Conservation (phyloP, 2,329 filamentous ascomycete genomes). For the Fusarium duplospermum region DNA sequence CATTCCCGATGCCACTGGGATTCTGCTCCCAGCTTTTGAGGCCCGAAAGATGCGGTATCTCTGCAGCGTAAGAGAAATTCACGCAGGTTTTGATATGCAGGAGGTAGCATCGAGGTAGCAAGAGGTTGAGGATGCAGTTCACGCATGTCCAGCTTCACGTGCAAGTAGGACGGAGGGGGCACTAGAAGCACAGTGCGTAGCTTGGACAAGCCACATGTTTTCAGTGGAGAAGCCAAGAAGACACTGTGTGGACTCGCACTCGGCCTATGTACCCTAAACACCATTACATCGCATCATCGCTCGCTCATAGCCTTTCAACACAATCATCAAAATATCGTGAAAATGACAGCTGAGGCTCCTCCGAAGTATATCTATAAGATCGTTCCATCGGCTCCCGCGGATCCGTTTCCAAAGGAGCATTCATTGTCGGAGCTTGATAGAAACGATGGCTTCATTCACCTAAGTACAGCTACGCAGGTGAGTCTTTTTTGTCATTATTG, state of each 20-base stretch:
- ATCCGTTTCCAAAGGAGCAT: slow-evolving; percentile 64
- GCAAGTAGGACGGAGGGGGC: slow-evolving; percentile 2
- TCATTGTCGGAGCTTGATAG: slow-evolving; percentile 70
- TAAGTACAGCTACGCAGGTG: slow-evolving; percentile 68
- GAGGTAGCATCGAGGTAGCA: neutral
- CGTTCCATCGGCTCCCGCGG: slow-evolving; percentile 62
- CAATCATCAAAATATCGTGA: slow-evolving; percentile 3
- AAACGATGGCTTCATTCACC: slow-evolving; percentile 71
- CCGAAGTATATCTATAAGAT: slow-evolving; percentile 70
- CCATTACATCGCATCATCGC: slow-evolving; percentile 3
- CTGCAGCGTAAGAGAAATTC: slow-evolving; percentile 30
- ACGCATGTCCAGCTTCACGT: slow-evolving; percentile 29
- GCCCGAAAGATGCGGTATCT: slow-evolving; percentile 35
- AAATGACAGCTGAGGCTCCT: slow-evolving; percentile 49
- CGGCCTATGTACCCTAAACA: slow-evolving; percentile 15
- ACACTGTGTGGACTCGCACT: slow-evolving; percentile 26
- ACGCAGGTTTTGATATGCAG: slow-evolving; percentile 8
- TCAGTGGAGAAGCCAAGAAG: fast-evolving
- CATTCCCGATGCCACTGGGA: slow-evolving; percentile 51
- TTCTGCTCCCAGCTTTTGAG: slow-evolving; percentile 14
- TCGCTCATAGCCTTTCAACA: neutral
- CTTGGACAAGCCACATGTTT: neutral
- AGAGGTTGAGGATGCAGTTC: slow-evolving; percentile 24
- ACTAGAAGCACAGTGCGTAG: slow-evolving; percentile 25
- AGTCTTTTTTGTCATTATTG: neutral